A percentile compares a stretch with the other conserved stretches of the same genome.
Conservation (phyloP, 176 grass and related monocot genomes). For the Alopecurus myosuroides region DNA sequence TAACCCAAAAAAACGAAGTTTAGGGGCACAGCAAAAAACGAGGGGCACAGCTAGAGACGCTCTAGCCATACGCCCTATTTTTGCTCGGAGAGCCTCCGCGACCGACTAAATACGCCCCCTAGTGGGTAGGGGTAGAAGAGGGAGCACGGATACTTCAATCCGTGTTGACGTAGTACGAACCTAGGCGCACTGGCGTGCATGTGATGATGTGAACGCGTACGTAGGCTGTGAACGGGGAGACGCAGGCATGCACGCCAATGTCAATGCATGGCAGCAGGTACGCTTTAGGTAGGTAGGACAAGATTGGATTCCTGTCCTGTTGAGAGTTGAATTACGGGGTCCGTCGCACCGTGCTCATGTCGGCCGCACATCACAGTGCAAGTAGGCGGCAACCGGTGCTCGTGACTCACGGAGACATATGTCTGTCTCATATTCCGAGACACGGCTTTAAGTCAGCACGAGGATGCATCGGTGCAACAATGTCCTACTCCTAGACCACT, state of each 20-base stretch:
- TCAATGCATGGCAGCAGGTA: neutral
- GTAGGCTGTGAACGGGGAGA: neutral
- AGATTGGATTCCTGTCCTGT: conserved; percentile 16
- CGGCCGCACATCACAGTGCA: neutral
- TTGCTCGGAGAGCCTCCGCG: no score
- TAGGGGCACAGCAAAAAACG: no score
- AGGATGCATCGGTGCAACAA: neutral
- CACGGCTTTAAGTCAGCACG: neutral
- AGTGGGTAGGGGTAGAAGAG: neutral
- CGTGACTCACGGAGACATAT: neutral
- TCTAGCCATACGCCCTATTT: no score
- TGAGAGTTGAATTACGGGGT: conserved; percentile 8
- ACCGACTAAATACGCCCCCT: no score
- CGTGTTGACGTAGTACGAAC: neutral
- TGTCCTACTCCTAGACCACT: neutral
- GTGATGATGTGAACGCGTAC: conserved; percentile 8
- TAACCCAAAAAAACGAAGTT: no score
- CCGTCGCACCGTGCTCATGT: conserved; percentile 25
- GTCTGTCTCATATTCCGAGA: neutral
- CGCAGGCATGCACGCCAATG: neutral
- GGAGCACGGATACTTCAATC: neutral
- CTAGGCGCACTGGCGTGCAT: neutral
- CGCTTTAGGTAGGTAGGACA: conserved; percentile 9
- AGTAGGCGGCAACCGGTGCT: neutral
- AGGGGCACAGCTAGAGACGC: no score